These are phyloP conservation scores for Lentinula guzmanii DNA, from an alignment of 768 basidiomycete species.

Conservation along the genomic window DNA sequence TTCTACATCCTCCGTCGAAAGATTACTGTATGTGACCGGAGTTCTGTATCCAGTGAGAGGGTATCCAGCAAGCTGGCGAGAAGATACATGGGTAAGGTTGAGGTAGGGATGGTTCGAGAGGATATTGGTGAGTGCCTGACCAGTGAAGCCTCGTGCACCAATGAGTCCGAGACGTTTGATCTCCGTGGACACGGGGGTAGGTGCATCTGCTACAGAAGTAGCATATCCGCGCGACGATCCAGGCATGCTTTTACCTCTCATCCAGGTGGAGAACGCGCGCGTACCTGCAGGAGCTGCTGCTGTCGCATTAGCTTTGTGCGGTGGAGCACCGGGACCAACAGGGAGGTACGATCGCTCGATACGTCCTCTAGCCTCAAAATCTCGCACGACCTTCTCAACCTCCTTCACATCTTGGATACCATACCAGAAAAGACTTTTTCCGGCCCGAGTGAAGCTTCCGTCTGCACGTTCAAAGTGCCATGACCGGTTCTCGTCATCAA, in stretches of 20 bases:
- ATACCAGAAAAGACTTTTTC: conserved; percentile 96
- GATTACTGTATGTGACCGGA: conserved; percentile 69
- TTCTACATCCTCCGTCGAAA: conserved; percentile 74
- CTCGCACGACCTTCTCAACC: conserved; percentile 79
- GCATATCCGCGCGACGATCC: conserved; percentile 73
- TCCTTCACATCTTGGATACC: conserved; percentile 88
- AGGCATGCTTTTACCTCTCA: conserved; percentile 29
- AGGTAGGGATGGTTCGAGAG: conserved; percentile 86
- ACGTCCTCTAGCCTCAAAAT: conserved; percentile 69
- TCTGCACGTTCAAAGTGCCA: conserved; percentile 99
- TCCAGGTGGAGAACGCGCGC: conserved; percentile 55
- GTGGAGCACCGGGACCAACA: conserved; percentile 67
- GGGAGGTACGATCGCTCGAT: conserved; percentile 90
- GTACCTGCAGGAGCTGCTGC: conserved; percentile 12
- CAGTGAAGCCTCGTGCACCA: conserved; percentile 94
- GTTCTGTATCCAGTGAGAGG: conserved; percentile 79
- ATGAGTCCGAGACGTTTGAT: conserved; percentile 92
- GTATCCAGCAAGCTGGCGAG: conserved; percentile 85
- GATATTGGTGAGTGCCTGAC: conserved; percentile 85
- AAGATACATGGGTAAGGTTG: conserved; percentile 91
- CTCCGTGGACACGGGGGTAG: conserved; percentile 42
- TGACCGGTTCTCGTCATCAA: conserved; percentile 92
- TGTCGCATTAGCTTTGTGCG: conserved; percentile 32
- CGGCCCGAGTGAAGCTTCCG: conserved; percentile 93
- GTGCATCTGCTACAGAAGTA: conserved; percentile 41